Percentiles rank a stretch among this genome's conserved stretches.
Evolutionary conservation across 2,329 filamentous ascomycete species (phyloP).

Genomic region (Ceratocystis variospora): DNA sequence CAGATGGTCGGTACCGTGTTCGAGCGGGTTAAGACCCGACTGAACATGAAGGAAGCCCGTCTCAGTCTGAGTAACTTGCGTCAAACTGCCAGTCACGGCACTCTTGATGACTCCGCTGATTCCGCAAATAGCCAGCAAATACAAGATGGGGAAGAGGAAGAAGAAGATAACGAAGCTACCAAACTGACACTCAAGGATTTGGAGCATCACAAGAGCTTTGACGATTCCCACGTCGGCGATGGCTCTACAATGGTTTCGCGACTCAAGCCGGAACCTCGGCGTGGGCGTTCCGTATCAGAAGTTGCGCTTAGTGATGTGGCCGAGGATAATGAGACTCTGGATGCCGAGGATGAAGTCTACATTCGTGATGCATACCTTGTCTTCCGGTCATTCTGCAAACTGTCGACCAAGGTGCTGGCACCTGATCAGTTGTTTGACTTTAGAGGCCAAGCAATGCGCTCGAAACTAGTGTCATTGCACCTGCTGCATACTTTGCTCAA

Average conservation of each 20-base stretch:
- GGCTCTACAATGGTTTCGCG: constrained; percentile 54
- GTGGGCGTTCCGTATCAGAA: constrained; percentile 37
- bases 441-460: constrained; percentile 90
- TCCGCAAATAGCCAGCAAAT: constrained; percentile 26
- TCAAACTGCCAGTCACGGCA: constrained; percentile 38
- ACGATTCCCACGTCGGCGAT: constrained; percentile 52
- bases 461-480: constrained; percentile 87
- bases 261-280: constrained; percentile 36
- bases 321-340: constrained; percentile 47
- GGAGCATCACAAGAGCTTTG: constrained; percentile 54
- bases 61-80: constrained; percentile 42
- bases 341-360: constrained; percentile 83
- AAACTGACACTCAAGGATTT: constrained; percentile 55
- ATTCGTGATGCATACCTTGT: constrained; percentile 95
- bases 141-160: constrained; percentile 29
- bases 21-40: constrained; percentile 73
- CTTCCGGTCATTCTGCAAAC: constrained; percentile 92
- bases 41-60: constrained; percentile 76
- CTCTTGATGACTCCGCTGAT: constrained; percentile 29
- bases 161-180: constrained; percentile 28
- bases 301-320: constrained; percentile 41
- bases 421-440: constrained; percentile 87
- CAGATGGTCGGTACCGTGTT: constrained; percentile 99
- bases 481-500: constrained; percentile 90
- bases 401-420: constrained; percentile 81